Percentiles rank a stretch among this genome's conserved stretches.
These are phyloP conservation scores for Dactylellina drechsleri DNA, from an alignment of 2,329 filamentous ascomycete genomes.

Conservation along the genomic window DNA sequence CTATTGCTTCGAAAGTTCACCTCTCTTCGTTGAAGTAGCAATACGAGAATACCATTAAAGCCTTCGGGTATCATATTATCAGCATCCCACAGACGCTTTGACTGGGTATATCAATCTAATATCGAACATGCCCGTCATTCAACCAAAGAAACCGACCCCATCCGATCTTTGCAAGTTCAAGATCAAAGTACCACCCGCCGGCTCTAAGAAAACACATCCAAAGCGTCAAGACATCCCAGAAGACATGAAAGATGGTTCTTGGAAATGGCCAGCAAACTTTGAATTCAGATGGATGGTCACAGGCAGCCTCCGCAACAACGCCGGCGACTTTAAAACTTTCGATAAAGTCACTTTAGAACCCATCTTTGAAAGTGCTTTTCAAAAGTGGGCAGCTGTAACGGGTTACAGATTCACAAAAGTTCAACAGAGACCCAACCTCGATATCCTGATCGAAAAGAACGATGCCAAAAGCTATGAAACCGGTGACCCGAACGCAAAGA, in stretches of 20 bases:
- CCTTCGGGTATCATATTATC: too few relatives aligned
- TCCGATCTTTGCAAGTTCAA: too few relatives aligned
- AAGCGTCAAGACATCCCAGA: background rate
- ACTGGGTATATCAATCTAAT: too few relatives aligned
- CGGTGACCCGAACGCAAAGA: background rate
- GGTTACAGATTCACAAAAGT: background rate
- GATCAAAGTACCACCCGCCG: too few relatives aligned
- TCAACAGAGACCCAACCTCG: background rate
- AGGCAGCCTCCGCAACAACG: background rate
- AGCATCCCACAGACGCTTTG: too few relatives aligned
- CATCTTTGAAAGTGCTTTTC: background rate
- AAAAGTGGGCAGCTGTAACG: background rate
- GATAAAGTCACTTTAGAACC: background rate
- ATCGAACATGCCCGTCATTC: too few relatives aligned
- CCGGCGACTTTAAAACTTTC: background rate
- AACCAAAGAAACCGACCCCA: too few relatives aligned
- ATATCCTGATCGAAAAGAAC: background rate
- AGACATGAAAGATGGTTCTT: background rate
- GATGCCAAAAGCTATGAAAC: background rate
- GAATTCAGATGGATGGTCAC: background rate
- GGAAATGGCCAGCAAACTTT: background rate
- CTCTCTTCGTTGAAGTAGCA: too few relatives aligned
- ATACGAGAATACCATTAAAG: too few relatives aligned
- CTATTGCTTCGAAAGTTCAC: too few relatives aligned
- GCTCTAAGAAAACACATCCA: slow-evolving; percentile 4